Percentiles rank a stretch among this genome's conserved stretches.
These are phyloP conservation scores for Myriosclerotinia curreyana DNA, from an alignment of 2,329 filamentous ascomycete genomes.

Conservation along the genomic window DNA sequence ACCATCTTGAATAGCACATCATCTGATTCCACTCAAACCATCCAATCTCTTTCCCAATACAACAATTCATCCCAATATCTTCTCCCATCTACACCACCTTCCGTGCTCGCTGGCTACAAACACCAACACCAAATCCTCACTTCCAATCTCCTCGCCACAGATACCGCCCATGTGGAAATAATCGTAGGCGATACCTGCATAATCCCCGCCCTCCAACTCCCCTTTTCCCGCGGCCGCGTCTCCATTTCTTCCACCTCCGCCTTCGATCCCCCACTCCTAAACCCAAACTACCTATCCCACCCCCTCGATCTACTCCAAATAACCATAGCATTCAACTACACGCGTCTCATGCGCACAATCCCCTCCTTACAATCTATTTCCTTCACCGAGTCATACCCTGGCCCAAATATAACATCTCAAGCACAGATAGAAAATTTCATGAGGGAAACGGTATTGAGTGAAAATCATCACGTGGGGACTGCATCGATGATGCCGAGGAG, in stretches of 20 bases:
- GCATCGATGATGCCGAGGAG: slow-evolving; percentile 20
- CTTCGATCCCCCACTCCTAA: slow-evolving; percentile 40
- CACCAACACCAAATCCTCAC: slow-evolving; percentile 11
- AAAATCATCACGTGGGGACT: slow-evolving; percentile 22
- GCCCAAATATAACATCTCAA: not conserved
- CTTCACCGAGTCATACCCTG: slow-evolving; percentile 1
- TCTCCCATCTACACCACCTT: not conserved
- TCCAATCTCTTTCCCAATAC: not conserved
- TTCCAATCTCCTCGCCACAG: not conserved
- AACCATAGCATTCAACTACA: slow-evolving; percentile 17
- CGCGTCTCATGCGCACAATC: slow-evolving; percentile 10
- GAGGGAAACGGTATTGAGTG: not conserved
- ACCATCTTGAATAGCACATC: slow-evolving; percentile 2
- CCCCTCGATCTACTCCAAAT: slow-evolving; percentile 40
- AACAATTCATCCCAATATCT: slow-evolving; percentile 14
- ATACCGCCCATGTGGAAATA: slow-evolving; percentile 9
- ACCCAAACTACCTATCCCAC: slow-evolving; percentile 44
- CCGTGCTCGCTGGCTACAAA: slow-evolving; percentile 8
- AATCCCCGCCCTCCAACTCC: slow-evolving; percentile 40
- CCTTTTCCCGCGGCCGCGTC: slow-evolving; percentile 54
- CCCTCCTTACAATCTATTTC: not conserved
- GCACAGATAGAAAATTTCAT: slow-evolving; percentile 12
- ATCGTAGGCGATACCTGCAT: slow-evolving; percentile 12
- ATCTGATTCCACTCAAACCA: not conserved
- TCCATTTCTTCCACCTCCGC: slow-evolving; percentile 46